Base-by-base conservation (phyloP, 805 yeast genomes). In the Spathaspora girioi region DNA sequence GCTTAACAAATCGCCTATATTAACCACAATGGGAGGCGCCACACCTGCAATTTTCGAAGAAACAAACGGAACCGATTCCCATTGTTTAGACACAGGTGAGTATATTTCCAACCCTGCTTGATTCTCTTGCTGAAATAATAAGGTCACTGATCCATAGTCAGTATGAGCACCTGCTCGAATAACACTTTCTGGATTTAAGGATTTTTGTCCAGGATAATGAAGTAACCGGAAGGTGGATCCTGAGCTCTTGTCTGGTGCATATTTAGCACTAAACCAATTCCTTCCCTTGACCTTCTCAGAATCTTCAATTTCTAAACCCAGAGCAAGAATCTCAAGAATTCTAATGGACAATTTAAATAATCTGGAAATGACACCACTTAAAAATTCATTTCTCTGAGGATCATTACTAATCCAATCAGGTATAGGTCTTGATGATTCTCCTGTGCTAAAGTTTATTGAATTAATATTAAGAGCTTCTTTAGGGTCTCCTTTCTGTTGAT, bases 151-250 rank as follows among this genome's bases (percentile, higher is more conserved):
- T 3, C 96, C 96, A 60, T 88, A 88, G 62, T 89, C 96, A 0
- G 96, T 88, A 58, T 89, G 96, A 8, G 96, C 94, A 42, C 96
- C 96, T 4, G 94, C 94, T 49, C 89, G 73, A 46, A 85, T 77
- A 19, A 74, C 79, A 20, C 81, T 77, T 53, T 81, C 82, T 8
- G 83, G 81, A 48, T 68, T 75, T 44, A 69, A 66, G 8, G 76
- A 57, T 50, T 73, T 73, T 49, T 77, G 82, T 10, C 84, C 78
- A 1, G 94, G 96, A 60, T 88, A 88, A 59, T 83, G 89, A 43
- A 88, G 69, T 59, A 89, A 72, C 60, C 96, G 71, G 60, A 89
- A 78, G 0, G 89, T 79, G 2, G 89, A 73, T 12, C 91, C 90
- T 20, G 86, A 80, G 9, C 64, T 62, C 47, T 76, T 71, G 14